These are phyloP conservation scores for Aspergillus campestris DNA, from an alignment of 495 filamentous ascomycete genomes.

Conservation along the genomic window DNA sequence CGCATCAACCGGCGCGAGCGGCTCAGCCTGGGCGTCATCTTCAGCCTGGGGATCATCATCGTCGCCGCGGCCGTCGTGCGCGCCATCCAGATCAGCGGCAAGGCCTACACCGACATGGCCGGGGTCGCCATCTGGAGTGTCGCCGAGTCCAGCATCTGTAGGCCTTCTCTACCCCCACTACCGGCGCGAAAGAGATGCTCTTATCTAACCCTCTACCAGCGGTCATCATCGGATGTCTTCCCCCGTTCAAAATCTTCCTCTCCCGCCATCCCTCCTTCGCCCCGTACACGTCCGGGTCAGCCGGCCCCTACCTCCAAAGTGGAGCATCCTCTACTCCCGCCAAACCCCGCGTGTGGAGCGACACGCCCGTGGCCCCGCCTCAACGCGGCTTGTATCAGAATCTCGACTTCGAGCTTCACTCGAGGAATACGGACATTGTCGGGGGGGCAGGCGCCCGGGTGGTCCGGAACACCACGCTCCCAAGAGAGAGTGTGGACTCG, in stretches of 20 bases:
- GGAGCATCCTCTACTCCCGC: not conserved
- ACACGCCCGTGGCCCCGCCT: constrained; percentile 1
- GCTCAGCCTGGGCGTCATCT: constrained; percentile 20
- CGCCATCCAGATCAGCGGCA: constrained; percentile 19
- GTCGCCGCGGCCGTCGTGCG: constrained; percentile 26
- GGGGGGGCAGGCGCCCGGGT: not conserved
- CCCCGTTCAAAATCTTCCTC: constrained; percentile 35
- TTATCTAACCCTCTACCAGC: constrained; percentile 15
- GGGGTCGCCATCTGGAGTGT: constrained; percentile 25
- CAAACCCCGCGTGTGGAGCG: constrained; percentile 4
- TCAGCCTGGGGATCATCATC: constrained; percentile 24
- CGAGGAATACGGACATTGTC: constrained; percentile 1
- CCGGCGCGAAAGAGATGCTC: not conserved
- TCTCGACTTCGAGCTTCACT: constrained; percentile 3
- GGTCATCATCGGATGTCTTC: constrained; percentile 40
- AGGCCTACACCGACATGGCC: constrained; percentile 14
- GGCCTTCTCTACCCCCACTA: not conserved
- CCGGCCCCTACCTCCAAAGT: constrained; percentile 2
- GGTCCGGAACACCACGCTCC: not conserved
- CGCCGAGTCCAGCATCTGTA: constrained; percentile 25
- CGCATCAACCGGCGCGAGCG: constrained; percentile 22
- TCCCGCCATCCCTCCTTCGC: not conserved
- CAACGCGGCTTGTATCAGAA: not conserved
- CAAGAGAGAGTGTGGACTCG: not conserved
- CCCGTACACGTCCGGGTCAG: constrained; percentile 3